Evolutionary conservation across 345 rosid genomes (phyloP).

Genomic region (Aquilaria yunnanensis): DNA sequence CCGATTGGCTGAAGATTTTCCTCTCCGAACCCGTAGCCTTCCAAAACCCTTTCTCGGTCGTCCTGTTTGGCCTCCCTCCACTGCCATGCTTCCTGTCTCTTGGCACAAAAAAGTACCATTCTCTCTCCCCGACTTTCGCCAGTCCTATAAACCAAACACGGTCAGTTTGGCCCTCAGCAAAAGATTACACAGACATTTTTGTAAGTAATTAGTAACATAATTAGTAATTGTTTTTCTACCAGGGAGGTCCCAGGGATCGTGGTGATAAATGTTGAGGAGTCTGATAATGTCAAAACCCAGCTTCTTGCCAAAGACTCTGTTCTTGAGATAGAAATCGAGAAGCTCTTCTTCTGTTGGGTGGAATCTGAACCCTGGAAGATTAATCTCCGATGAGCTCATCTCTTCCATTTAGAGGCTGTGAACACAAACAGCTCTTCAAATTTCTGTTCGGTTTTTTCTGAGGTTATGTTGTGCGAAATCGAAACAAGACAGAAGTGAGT

Average conservation of each 20-base stretch:
- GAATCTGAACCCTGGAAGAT: conserved; percentile 88
- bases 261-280: conserved; percentile 59
- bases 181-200: neutral
- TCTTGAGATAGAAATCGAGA: conserved; percentile 75
- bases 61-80: conserved; percentile 87
- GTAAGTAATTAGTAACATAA: neutral
- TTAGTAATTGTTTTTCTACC: conserved; percentile 24
- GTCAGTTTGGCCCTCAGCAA: neutral
- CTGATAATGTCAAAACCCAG: conserved; percentile 50
- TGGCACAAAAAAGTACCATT: conserved; percentile 95
- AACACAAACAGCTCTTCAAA: conserved; percentile 3
- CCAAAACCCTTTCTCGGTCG: conserved; percentile 85
- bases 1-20: conserved; percentile 61
- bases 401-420: conserved; percentile 22
- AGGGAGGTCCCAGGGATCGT: conserved; percentile 83
- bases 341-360: conserved; percentile 96
- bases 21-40: conserved; percentile 95
- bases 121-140: conserved; percentile 79
- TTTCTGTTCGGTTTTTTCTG: too few relatives aligned
- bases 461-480: too few relatives aligned
- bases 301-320: conserved; percentile 48
- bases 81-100: conserved; percentile 82
- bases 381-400: conserved; percentile 28
- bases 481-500: neutral
- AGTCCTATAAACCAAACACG: conserved; percentile 29